Evolutionary conservation across 2,329 filamentous ascomycete genomes (phyloP), one percentile per base, ranked within the genome.

Genomic region (Stromatinia cepivora): DNA sequence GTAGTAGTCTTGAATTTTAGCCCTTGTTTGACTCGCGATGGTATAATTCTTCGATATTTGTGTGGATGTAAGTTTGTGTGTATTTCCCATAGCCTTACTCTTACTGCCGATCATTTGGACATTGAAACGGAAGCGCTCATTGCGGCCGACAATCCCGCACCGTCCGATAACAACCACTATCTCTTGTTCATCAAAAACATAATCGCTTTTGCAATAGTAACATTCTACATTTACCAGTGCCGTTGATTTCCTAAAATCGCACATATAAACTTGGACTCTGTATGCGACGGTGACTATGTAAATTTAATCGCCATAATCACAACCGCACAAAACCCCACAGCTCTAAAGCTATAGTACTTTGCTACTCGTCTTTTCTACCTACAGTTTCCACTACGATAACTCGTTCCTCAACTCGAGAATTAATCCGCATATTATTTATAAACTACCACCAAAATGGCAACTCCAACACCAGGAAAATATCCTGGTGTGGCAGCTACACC

Each of bases 401-500:
- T 48, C 17, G 10, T n/a, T 28, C 56, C 28, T 34, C 53, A 69
- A 15, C 34, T 46, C 64, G n/a, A 28, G 45, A 45, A 7, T 22
- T 10, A 28, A 25, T 56, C 36, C 36, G n/a, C 46, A 67, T 8
- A 50, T 11, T 28, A 25, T 28, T 34, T 6, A 36, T 13, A 36
- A 36, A 28, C 8, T 22, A 8, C 31, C 28, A 53, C 22, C 53
- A 66, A 50, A 45, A 79, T 79, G 78, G 75, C 78, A 6, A 79
- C 78, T 57, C 78, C 77, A 54, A 79, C 77, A 42, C 72, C 76
- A 66, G 73, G 73, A 53, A 76, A 75, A 54, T 75, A 75, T 56
- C 71, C 74, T 28, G 72, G 69, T 46, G 74, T 71, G 4, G 76
- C 75, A 63, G 86, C 85, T 4, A 90, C 88, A 8, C 88, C 88